Evolutionary conservation across 805 yeast species (phyloP), one percentile per base, ranked within the genome.

Genomic region (Candida sakaeoensis): DNA sequence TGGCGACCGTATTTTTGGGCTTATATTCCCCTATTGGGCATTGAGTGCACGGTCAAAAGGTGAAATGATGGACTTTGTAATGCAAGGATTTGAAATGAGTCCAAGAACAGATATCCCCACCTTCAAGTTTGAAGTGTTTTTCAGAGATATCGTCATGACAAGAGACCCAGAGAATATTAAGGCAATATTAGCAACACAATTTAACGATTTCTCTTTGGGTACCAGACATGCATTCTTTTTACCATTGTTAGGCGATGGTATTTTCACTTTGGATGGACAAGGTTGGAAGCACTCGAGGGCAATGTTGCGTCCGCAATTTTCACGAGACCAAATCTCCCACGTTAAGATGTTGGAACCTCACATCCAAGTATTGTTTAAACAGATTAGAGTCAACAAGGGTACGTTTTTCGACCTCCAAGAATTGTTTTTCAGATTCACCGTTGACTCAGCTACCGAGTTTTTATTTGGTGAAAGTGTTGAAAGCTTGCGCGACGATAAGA

Each of bases 241-340:
- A 38, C 70, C 70, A 2, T 52, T 67, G 32, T 53, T 67, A 24
- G 72, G 72, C 7, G 70, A 68, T 44, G 73, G 73, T 14, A 65
- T 67, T 34, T 68, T 68, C 50, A 68, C 73, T 9, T 55, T 66
- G 46, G 72, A 67, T 44, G 61, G 65, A 10, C 57, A 54, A 38
- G 73, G 71, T 8, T 68, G 73, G 73, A 65, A 66, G 46, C 65
- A 61, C 44, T 61, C 70, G 5, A 49, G 73, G 44, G 58, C 69
- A n/a, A 61, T 68, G 72, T 60, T 67, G 45, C 58, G 72, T 44
- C 73, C 73, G 1, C 72, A 68, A 46, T 68, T 68, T 46, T 63
- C 70, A 10, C 55, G 70, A 52, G 72, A 65, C 36, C 70, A 68
- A 47, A 60, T 67, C 36, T 59, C 69, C 6, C 72, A 67, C 40